phyloP scores from a whole-genome alignment of 176 grass and related monocot genomes.

The Oryza nivara region DNA sequence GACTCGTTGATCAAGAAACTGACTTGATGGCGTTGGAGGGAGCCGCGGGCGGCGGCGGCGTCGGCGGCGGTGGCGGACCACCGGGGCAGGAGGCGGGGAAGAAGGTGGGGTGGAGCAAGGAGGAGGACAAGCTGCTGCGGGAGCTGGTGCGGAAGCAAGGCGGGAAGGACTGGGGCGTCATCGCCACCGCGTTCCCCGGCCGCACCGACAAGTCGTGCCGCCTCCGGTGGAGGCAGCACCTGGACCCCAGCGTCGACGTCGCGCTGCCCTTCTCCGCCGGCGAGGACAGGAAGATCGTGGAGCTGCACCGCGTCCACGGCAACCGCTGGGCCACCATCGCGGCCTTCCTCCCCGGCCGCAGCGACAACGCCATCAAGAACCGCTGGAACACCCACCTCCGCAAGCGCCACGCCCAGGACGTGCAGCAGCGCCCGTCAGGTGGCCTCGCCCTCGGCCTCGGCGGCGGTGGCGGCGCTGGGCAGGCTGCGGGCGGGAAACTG shows the following conservation, averaged over 20 bases:
- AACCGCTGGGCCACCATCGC: not conserved
- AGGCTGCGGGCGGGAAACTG: no score
- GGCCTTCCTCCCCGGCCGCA: not conserved
- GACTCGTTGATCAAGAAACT: not conserved
- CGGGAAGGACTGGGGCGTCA: not conserved
- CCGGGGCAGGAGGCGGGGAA: not conserved
- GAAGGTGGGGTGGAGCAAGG: slow-evolving; percentile 63
- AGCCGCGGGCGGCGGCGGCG: not conserved
- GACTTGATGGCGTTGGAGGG: not conserved
- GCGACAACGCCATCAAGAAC: no score
- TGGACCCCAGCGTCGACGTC: not conserved
- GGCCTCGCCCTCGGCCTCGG: no score
- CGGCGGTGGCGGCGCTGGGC: no score
- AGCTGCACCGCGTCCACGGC: not conserved
- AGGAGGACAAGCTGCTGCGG: slow-evolving; percentile 46
- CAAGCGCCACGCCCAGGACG: slow-evolving; percentile 14
- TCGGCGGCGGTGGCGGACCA: not conserved
- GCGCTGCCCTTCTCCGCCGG: not conserved
- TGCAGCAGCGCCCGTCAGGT: no score
- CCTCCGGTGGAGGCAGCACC: not conserved
- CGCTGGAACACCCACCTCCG: slow-evolving; percentile 37
- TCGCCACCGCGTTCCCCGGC: not conserved
- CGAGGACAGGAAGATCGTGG: not conserved
- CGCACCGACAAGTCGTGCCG: not conserved
- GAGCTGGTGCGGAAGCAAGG: not conserved